Evolutionary conservation across 768 basidiomycete species (phyloP).

Genomic region (Macrolepiota albuminosa): DNA sequence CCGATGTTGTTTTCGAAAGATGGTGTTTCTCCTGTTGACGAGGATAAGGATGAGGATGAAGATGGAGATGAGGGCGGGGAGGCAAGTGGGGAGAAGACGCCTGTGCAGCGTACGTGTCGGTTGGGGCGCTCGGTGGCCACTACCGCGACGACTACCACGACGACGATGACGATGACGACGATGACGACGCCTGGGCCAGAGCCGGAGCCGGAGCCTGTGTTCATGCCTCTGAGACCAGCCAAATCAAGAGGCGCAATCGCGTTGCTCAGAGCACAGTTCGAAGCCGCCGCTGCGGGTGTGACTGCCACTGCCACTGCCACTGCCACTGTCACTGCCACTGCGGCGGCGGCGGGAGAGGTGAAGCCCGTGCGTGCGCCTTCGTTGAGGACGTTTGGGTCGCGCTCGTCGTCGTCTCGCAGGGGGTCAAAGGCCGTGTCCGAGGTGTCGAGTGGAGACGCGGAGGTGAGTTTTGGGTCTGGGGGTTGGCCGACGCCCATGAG

Average conservation of each 20-base stretch:
- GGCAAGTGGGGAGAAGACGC: conserved; percentile 13
- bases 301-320: too few relatives aligned
- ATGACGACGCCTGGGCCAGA: conserved; percentile 51
- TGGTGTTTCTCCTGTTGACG: background rate
- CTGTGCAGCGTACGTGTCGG: conserved; percentile 35
- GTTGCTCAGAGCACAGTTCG: conserved; percentile 17
- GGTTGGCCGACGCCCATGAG: conserved; percentile 10
- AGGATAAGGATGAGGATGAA: background rate
- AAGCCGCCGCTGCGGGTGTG: conserved; percentile 9
- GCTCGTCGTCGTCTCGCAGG: conserved; percentile 20
- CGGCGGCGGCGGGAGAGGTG: background rate
- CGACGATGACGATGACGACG: conserved; percentile 3
- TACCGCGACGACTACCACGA: background rate
- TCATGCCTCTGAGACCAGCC: conserved; percentile 55
- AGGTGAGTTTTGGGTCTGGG: conserved; percentile 5
- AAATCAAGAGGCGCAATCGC: conserved; percentile 22
- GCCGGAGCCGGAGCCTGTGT: conserved; percentile 51
- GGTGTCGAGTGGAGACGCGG: background rate
- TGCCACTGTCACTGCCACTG: too few relatives aligned
- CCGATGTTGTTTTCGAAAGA: conserved; percentile 29
- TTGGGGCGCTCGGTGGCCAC: background rate
- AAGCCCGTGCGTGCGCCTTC: conserved; percentile 27
- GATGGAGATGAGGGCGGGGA: background rate
- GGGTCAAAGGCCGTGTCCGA: conserved; percentile 6
- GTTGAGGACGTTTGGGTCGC: conserved; percentile 32